Conservation (phyloP, 148 eudicot species). For the Hydrangea macrophylla region DNA sequence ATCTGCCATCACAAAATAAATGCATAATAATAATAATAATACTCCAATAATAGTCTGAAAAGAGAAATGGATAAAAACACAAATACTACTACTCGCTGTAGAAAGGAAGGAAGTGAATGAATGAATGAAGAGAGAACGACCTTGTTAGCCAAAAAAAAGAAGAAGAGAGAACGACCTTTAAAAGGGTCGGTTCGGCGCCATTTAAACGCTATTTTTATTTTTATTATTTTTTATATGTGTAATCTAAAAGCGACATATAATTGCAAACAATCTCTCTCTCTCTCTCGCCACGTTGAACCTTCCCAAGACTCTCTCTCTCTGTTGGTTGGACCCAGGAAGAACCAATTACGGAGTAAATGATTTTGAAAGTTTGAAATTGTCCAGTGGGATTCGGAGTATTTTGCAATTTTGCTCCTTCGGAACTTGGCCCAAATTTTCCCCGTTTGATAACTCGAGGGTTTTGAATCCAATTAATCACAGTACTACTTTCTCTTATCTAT, state of each 20-base stretch:
- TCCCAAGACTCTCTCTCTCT: background rate
- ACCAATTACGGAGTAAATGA: too few relatives aligned
- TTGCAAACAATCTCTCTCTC: background rate
- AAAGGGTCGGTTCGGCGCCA: conserved; percentile 14
- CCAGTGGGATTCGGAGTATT: background rate
- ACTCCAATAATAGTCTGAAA: too few relatives aligned
- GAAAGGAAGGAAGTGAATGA: too few relatives aligned
- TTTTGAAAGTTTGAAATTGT: too few relatives aligned
- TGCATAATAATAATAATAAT: too few relatives aligned
- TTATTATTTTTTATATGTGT: background rate
- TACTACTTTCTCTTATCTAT: background rate
- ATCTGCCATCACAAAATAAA: too few relatives aligned
- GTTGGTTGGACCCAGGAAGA: background rate
- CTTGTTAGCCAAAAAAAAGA: too few relatives aligned
- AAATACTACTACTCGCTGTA: too few relatives aligned
- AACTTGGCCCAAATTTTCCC: background rate
- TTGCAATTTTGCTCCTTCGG: background rate
- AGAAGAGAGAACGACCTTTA: conserved; percentile 7
- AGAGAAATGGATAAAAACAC: too few relatives aligned
- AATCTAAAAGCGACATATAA: background rate
- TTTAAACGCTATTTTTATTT: background rate
- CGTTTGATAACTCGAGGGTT: background rate
- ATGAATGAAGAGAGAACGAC: too few relatives aligned
- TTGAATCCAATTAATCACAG: background rate
- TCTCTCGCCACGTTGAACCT: background rate